Conservation (phyloP, 2,329 filamentous ascomycete species). For the Nothopassalora personata region DNA sequence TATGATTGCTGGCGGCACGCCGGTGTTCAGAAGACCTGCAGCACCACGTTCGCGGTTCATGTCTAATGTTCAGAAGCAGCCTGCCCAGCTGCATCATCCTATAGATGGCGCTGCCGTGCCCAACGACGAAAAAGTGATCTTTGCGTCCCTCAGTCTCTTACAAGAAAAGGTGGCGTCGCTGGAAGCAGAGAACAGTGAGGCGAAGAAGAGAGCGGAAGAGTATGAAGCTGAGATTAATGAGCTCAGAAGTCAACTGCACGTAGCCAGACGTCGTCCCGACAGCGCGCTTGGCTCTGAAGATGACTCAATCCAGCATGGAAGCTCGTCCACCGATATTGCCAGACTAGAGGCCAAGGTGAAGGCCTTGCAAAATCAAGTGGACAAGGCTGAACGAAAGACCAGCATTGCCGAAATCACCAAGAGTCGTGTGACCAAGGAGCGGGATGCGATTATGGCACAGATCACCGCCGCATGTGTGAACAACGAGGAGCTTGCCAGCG, state of each 20-base stretch:
- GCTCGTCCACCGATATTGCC: slow-evolving; percentile 49
- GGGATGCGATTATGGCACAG: slow-evolving; percentile 60
- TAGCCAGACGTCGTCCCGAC: slow-evolving; percentile 41
- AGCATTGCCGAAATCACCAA: slow-evolving; percentile 60
- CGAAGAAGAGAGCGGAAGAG: slow-evolving; percentile 47
- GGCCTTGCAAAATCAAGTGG: slow-evolving; percentile 56
- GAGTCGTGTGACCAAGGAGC: slow-evolving; percentile 58
- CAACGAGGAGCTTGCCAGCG: slow-evolving; percentile 45
- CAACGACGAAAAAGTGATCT: slow-evolving; percentile 58
- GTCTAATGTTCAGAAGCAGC: slow-evolving; percentile 39
- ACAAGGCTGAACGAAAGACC: slow-evolving; percentile 58
- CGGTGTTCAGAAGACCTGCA: slow-evolving; percentile 49
- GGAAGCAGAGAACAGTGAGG: slow-evolving; percentile 51
- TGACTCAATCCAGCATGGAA: slow-evolving; percentile 33
- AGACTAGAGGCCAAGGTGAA: slow-evolving; percentile 57
- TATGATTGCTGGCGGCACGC: slow-evolving; percentile 55
- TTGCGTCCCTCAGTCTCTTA: slow-evolving; percentile 54
- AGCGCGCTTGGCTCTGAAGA: slow-evolving; percentile 47
- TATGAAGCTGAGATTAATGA: slow-evolving; percentile 58
- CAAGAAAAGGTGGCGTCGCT: slow-evolving; percentile 54
- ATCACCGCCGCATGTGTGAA: slow-evolving; percentile 57
- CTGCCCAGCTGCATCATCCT: slow-evolving; percentile 39
- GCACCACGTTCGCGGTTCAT: slow-evolving; percentile 52
- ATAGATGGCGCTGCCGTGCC: slow-evolving; percentile 54
- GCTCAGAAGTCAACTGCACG: slow-evolving; percentile 44